Conservation (phyloP, 441 rosid genomes). For the Jatropha podagrica region DNA sequence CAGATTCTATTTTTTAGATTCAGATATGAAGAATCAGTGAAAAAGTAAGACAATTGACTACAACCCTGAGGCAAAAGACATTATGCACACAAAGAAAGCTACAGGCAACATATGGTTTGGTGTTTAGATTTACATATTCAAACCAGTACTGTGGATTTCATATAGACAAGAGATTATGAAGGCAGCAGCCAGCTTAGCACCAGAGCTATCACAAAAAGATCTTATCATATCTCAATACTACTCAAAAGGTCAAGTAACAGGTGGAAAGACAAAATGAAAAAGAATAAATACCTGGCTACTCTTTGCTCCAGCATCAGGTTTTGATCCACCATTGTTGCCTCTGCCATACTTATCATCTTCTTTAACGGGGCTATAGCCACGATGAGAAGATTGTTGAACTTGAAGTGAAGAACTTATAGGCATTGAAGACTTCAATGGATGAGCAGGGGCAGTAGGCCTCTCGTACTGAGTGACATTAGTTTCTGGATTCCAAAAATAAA, state of each 20-base stretch:
- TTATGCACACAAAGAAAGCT: neutral
- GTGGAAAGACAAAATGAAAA: neutral
- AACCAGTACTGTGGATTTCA: neutral
- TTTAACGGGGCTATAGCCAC: constrained; percentile 42
- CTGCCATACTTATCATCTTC: constrained; percentile 49
- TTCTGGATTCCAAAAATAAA: constrained; percentile 93
- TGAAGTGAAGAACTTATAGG: constrained; percentile 55
- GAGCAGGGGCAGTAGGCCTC: constrained; percentile 45
- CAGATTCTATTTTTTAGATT: no score
- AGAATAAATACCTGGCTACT: constrained; percentile 45
- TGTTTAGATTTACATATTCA: no score
- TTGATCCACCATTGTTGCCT: constrained; percentile 33
- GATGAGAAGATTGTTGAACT: constrained; percentile 49
- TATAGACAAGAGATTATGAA: neutral
- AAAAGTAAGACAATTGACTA: no score
- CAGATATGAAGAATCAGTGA: no score
- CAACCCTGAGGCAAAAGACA: neutral
- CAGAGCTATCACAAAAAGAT: neutral
- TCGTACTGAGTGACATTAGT: constrained; percentile 91
- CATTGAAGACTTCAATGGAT: constrained; percentile 33
- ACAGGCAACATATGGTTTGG: no score
- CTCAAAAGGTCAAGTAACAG: constrained; percentile 8
- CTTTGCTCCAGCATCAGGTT: constrained; percentile 42
- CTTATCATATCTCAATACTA: neutral
- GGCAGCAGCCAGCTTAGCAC: neutral